A percentile compares a stretch with the other conserved stretches of the same genome.
Conservation (phyloP, 2,329 filamentous ascomycete species). For the Microsporum canis region DNA sequence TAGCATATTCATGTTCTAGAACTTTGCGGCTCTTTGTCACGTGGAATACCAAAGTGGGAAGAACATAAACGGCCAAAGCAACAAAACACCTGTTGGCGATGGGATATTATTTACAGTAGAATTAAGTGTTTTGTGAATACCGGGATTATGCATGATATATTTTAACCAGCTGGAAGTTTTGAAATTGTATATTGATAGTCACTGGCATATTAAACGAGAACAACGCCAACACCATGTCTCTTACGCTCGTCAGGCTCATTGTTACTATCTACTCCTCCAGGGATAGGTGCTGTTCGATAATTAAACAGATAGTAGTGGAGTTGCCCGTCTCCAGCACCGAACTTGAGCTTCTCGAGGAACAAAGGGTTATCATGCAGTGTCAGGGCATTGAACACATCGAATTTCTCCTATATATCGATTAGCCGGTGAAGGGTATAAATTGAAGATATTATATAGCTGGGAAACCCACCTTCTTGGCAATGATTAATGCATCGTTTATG, state of each 20-base stretch:
- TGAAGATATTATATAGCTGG: neutral
- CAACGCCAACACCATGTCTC: slow-evolving; percentile 79
- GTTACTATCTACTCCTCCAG: slow-evolving; percentile 68
- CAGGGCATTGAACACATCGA: slow-evolving; percentile 94
- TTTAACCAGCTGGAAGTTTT: neutral
- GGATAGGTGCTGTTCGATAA: slow-evolving; percentile 76
- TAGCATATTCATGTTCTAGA: neutral
- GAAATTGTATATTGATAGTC: neutral
- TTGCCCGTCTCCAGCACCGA: slow-evolving; percentile 85
- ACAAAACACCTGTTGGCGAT: too few relatives aligned
- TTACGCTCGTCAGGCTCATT: slow-evolving; percentile 66
- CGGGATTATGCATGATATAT: neutral
- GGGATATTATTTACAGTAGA: too few relatives aligned
- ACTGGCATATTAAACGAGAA: slow-evolving; percentile 52
- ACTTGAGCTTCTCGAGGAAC: slow-evolving; percentile 89
- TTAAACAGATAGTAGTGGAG: slow-evolving; percentile 98
- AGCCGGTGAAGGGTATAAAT: neutral
- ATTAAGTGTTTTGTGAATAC: too few relatives aligned
- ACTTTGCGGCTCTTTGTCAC: neutral
- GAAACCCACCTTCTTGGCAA: slow-evolving; percentile 59
- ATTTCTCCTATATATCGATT: slow-evolving; percentile 46
- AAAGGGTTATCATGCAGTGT: slow-evolving; percentile 88
- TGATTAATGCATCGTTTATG: slow-evolving; percentile 72
- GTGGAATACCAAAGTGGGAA: neutral
- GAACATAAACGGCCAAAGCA: neutral